These are phyloP conservation scores for Quercus tomentella DNA, from an alignment of 331 rosid species.

Conservation along the genomic window DNA sequence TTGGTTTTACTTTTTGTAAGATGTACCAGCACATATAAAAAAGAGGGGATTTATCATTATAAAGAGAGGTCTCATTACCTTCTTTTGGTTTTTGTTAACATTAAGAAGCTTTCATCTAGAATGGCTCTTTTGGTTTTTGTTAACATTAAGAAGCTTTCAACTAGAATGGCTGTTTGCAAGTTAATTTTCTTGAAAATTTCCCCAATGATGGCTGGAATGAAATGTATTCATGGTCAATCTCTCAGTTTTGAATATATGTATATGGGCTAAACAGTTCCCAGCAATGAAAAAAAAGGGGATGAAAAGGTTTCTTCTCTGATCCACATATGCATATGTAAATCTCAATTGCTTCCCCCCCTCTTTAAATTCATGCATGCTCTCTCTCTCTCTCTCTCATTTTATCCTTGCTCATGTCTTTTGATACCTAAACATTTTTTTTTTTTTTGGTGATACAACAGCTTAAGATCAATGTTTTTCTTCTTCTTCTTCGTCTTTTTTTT, in stretches of 20 bases:
- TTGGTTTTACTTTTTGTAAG: background rate
- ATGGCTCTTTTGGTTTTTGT: background rate
- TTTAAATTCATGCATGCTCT: too few species aligned
- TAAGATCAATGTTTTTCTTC: too few species aligned
- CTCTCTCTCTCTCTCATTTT: too few species aligned
- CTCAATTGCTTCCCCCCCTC: background rate
- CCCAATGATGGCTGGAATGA: background rate
- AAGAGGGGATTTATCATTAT: background rate
- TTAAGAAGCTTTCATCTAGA: background rate
- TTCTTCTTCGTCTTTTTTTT: too few species aligned
- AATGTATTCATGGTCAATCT: background rate
- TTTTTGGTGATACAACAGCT: too few species aligned
- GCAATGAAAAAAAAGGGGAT: background rate
- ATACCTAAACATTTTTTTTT: too few species aligned
- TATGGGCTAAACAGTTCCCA: background rate
- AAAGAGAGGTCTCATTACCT: background rate
- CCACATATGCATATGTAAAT: background rate
- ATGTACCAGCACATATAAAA: background rate
- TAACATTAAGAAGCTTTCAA: background rate
- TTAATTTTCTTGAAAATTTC: background rate
- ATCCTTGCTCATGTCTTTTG: too few species aligned
- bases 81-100: background rate
- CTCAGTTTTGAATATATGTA: background rate
- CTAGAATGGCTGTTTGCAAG: background rate
- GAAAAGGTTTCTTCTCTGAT: background rate